Evolutionary conservation across 2,329 filamentous ascomycete species (phyloP), one percentile per base, ranked within the genome.

Genomic region (Calonectria crousiana): DNA sequence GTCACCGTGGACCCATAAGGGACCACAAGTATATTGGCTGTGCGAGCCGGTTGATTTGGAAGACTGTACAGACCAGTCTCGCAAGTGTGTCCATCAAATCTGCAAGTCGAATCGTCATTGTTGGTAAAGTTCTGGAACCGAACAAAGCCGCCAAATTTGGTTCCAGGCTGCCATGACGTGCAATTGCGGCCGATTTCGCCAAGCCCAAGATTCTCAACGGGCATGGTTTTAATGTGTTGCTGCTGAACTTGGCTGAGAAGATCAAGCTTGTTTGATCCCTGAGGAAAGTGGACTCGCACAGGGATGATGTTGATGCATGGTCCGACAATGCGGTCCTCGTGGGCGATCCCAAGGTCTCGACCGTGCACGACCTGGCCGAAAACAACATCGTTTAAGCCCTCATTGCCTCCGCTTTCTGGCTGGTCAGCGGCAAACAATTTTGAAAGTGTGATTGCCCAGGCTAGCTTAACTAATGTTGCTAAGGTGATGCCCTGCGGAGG

Each of bases 251-350:
- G 56, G 23, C 13, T 13, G 10, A 60, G 56, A 4, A 60, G 56
- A n/a, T 41, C 56, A 28, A 60, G 16, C 14, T 60, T 60, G 23
- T n/a, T 60, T 28, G 56, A 60, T 60, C 36, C n/a, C n/a, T 36
- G 34, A 41, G 56, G n/a, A 6, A 60, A 60, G 34, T 28, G 13
- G 5, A 60, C 34, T 28, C 56, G 56, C 20, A 60, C 56, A 18
- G 56, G 56, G 34, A 60, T 60, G 23, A 60, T 60, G n/a, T 60
- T 60, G 56, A 60, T 36, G 56, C 56, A 60, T 18, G 56, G 56
- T 4, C 56, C 56, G 14, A 60, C 56, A 16, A 60, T 60, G 56
- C 56, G 56, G 13, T 41, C 56, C 38, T 60, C 56, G 3, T 41
- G n/a, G 13, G 56, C 11, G n/a, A 60, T 60, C 8, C 56, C 56